A percentile compares a stretch with the other conserved stretches of the same genome.
Evolutionary conservation across 164 flowering plant genomes (phyloP).

Genomic region (Nymphaea colorata): DNA sequence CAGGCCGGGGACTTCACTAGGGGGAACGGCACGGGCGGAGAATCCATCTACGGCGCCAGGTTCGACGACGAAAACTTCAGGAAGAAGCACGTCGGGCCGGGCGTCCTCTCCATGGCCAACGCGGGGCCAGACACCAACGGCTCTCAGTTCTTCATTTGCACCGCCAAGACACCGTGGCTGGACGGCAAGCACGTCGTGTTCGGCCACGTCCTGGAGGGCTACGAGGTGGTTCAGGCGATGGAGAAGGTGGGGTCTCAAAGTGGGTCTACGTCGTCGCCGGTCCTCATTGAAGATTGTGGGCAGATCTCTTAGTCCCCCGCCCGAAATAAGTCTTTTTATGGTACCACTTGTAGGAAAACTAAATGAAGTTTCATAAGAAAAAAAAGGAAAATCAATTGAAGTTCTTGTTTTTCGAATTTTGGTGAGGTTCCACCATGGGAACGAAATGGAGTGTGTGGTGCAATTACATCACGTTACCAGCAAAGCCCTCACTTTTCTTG

Average conservation of each 20-base stretch:
- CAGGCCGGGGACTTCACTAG: slow-evolving; percentile 85
- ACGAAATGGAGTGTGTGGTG: too few relatives aligned
- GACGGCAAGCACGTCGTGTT: slow-evolving; percentile 84
- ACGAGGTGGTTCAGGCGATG: slow-evolving; percentile 43
- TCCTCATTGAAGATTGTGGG: slow-evolving; percentile 60
- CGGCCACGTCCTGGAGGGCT: slow-evolving; percentile 64
- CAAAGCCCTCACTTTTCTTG: too few relatives aligned
- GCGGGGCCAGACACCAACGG: slow-evolving; percentile 73
- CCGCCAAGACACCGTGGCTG: slow-evolving; percentile 56
- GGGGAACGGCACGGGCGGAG: slow-evolving; percentile 76
- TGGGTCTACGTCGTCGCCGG: slow-evolving; percentile 25
- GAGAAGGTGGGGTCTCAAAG: slow-evolving; percentile 41
- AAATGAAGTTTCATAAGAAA: too few relatives aligned
- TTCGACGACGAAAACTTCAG: slow-evolving; percentile 75
- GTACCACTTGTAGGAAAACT: too few relatives aligned
- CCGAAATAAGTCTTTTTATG: too few relatives aligned
- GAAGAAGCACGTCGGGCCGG: slow-evolving; percentile 51
- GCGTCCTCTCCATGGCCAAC: slow-evolving; percentile 74
- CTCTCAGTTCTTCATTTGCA: slow-evolving; percentile 75
- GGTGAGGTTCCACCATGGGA: too few relatives aligned
- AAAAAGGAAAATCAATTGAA: too few relatives aligned
- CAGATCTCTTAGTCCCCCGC: slow-evolving; percentile 13
- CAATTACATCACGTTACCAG: too few relatives aligned
- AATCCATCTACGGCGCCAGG: slow-evolving; percentile 58
- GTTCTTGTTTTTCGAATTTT: too few relatives aligned